Evolutionary conservation across 2,329 filamentous ascomycete species (phyloP).

Genomic region (Huntiella bhutanensis): DNA sequence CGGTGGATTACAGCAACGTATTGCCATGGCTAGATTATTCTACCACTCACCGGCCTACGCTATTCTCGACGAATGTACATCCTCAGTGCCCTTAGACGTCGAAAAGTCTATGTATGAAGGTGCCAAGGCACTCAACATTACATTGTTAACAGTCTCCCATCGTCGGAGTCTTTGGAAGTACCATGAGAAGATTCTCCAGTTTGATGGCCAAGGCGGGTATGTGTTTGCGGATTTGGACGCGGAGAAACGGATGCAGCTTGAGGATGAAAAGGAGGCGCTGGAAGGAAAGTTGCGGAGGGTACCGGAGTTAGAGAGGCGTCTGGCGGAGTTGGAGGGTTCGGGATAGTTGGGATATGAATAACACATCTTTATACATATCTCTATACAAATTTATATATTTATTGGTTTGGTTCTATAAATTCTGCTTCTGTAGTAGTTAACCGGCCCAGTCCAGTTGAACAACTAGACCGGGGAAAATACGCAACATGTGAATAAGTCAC

Average conservation of each 20-base stretch:
- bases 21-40: constrained; percentile 89
- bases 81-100: constrained; percentile 81
- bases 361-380: too few species aligned
- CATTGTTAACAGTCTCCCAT: constrained; percentile 92
- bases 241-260: constrained; percentile 62
- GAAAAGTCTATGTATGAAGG: constrained; percentile 96
- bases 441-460: too few species aligned
- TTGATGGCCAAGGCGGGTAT: constrained; percentile 83
- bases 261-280: constrained; percentile 92
- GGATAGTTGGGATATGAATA: background rate
- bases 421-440: too few species aligned
- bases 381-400: too few species aligned
- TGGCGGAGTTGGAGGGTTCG: constrained; percentile 45
- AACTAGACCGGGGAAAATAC: too few species aligned
- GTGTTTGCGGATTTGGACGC: constrained; percentile 83
- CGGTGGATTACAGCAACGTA: constrained; percentile 80
- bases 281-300: constrained; percentile 71
- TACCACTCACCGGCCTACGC: constrained; percentile 87
- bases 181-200: constrained; percentile 84
- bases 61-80: constrained; percentile 93
- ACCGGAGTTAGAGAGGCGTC: constrained; percentile 68
- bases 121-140: constrained; percentile 78
- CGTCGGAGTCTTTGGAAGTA: constrained; percentile 89
- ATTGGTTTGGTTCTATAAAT: too few species aligned
- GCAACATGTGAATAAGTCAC: too few species aligned